Evolutionary conservation across 1,284 basidiomycete genomes (phyloP).

Genomic region (Moniliella sp.): DNA sequence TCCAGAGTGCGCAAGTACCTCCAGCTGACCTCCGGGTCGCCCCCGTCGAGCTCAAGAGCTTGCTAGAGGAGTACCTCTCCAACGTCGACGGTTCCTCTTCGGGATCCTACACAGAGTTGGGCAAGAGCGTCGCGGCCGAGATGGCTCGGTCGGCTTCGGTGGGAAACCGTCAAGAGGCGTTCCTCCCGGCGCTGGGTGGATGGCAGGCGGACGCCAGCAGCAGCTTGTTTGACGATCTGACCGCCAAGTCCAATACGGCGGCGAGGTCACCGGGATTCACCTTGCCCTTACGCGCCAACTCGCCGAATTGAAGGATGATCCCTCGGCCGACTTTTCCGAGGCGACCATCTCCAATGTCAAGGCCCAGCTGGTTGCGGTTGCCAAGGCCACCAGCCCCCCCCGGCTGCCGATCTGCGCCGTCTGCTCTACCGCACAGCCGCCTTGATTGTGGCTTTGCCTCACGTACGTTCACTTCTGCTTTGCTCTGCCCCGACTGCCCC

Average conservation of each 20-base stretch:
- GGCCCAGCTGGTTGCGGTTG: conserved; percentile 48
- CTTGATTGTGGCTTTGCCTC: conserved; percentile 12
- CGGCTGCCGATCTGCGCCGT: conserved; percentile 50
- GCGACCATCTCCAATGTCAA: conserved; percentile 49
- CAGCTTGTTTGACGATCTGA: conserved; percentile 18
- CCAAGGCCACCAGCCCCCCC: too few species aligned
- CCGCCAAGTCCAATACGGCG: conserved; percentile 35
- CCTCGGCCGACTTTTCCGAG: conserved; percentile 40
- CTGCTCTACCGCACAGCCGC: conserved; percentile 67
- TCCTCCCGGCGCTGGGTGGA: conserved; percentile 28
- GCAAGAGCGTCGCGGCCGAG: conserved; percentile 26
- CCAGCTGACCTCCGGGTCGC: too few species aligned
- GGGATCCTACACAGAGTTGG: conserved; percentile 16
- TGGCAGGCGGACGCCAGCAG: conserved; percentile 30
- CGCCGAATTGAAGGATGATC: conserved; percentile 45
- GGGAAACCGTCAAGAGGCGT: conserved; percentile 11
- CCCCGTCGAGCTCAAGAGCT: conserved; percentile 74
- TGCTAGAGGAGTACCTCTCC: conserved; percentile 47
- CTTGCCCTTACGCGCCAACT: conserved; percentile 40
- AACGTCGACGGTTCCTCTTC: conserved; percentile 12
- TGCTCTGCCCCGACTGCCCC: conserved; percentile 1
- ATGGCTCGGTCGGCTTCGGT: conserved; percentile 17
- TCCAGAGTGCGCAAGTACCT: too few species aligned
- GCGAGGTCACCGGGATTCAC: conserved; percentile 61
- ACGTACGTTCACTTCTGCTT: conserved; percentile 7